Evolutionary conservation across 2,329 filamentous ascomycete species (phyloP).

Genomic region (Aspergillus alliaceus): DNA sequence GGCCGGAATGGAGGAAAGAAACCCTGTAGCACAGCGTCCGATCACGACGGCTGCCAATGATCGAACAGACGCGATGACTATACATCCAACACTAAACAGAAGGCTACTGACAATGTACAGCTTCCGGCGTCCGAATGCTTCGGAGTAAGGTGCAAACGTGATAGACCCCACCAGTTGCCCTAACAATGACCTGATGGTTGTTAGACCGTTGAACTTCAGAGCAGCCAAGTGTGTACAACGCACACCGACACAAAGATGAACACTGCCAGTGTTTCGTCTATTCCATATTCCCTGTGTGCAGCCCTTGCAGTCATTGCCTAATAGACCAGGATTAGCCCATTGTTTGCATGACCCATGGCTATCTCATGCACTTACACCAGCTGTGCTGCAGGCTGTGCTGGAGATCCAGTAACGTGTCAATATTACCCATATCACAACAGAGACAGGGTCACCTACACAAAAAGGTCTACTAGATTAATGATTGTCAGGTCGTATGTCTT

Average conservation of each 20-base stretch:
- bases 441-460: neutral
- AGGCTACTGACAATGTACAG: conserved; percentile 28
- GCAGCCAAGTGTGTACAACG: conserved; percentile 8
- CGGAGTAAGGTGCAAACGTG: conserved; percentile 32
- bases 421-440: neutral
- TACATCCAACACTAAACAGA: conserved; percentile 23
- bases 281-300: neutral
- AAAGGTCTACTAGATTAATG: neutral
- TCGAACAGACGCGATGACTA: conserved; percentile 38
- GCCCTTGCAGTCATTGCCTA: neutral
- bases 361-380: neutral
- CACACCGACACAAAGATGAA: conserved; percentile 22
- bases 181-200: conserved; percentile 23
- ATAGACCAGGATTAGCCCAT: neutral
- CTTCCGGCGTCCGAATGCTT: conserved; percentile 33
- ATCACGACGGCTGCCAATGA: conserved; percentile 35
- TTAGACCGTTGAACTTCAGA: neutral
- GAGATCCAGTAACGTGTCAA: neutral
- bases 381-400: neutral
- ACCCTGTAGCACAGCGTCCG: conserved; percentile 43
- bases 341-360: neutral
- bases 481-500: neutral
- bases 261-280: conserved; percentile 13
- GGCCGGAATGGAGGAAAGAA: conserved; percentile 47
- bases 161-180: conserved; percentile 29